Conservation (phyloP, 371 early-diverging fungal genomes). For the Chytridium lagenaria region DNA sequence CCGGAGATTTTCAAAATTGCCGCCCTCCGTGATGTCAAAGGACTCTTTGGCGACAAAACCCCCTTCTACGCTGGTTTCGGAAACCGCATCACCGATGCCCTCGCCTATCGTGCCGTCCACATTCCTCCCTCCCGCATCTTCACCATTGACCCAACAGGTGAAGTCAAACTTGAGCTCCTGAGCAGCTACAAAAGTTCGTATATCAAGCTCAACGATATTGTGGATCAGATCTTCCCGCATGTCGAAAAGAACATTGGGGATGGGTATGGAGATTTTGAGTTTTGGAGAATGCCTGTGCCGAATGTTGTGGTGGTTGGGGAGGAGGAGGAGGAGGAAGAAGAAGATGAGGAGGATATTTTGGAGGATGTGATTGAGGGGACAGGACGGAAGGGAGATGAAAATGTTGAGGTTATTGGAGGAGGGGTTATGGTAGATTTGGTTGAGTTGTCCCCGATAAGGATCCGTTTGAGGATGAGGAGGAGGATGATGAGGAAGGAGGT, state of each 20-base stretch:
- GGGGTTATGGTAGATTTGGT: no score
- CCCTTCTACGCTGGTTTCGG: constrained; percentile 99
- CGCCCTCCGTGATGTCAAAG: constrained; percentile 89
- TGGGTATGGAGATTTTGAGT: constrained; percentile 84
- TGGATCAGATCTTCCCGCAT: constrained; percentile 96
- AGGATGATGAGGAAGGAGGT: constrained; percentile 18
- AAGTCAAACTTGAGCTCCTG: constrained; percentile 89
- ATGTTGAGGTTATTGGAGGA: constrained; percentile 8
- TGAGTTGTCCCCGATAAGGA: no score
- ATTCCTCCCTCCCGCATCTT: constrained; percentile 95
- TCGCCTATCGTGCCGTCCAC: constrained; percentile 94
- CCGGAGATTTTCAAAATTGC: constrained; percentile 99
- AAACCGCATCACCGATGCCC: constrained; percentile 93
- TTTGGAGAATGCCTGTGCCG: constrained; percentile 67
- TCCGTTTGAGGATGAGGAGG: neutral
- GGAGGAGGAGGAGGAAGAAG: constrained; percentile 18
- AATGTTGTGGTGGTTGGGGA: constrained; percentile 26
- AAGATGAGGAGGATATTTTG: constrained; percentile 26
- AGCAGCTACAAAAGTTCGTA: constrained; percentile 79
- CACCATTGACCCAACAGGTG: constrained; percentile 94
- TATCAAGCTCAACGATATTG: constrained; percentile 86
- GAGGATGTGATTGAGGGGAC: constrained; percentile 13
- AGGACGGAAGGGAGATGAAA: constrained; percentile 25
- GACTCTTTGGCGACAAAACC: constrained; percentile 76
- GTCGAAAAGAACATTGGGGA: constrained; percentile 59